Evolutionary conservation across 805 yeast genomes (phyloP), one percentile per base, ranked within the genome.

Genomic region (Kazachstania taianensis): DNA sequence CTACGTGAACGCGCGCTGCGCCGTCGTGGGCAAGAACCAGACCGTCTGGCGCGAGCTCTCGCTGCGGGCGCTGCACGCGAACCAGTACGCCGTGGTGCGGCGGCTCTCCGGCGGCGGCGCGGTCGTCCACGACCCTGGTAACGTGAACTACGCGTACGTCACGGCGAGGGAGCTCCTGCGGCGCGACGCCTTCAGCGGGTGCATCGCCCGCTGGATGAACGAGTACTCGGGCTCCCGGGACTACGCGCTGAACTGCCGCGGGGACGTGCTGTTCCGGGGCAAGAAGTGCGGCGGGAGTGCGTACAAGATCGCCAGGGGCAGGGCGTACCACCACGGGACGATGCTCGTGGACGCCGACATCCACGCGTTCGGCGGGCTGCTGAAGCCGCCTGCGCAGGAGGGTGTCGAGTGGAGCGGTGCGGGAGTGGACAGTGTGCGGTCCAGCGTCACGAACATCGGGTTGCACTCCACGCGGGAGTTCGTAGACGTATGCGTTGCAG

Each of bases 11-110:
- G 55, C 72, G 2, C 84, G 89, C 1, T 83, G 95, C 55, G 84
- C 86, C n/a, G 94, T 92, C 2, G 66, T 92, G 9, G 99, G 99
- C 0, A 85, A 94, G 51, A 92, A 92, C 52, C 99, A 92, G 58
- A 92, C 86, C 43, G 94, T 96, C 2, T 89, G 89, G 84, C 73
- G 76, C 40, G 99, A 92, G 53, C 69, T 77, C 27, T 81, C 83
- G 48, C 38, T 92, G 2, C 67, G 73, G 0, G 50, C 73, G 10
- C 60, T 82, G 5, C 60, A 67, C 4, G 45, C 63, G 1, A 55
- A 71, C 3, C 62, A 63, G 3, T 67, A 83, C 18, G 89, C 94
- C 0, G 51, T 87, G 6, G 53, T 92, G 5, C 65, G 99, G 46
- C 65, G 99, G 38, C 63, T 71, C 32, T 78, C 92, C 7, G 99